phyloP scores from a whole-genome alignment of 2,329 filamentous ascomycete genomes.

The Eutypa lata region DNA sequence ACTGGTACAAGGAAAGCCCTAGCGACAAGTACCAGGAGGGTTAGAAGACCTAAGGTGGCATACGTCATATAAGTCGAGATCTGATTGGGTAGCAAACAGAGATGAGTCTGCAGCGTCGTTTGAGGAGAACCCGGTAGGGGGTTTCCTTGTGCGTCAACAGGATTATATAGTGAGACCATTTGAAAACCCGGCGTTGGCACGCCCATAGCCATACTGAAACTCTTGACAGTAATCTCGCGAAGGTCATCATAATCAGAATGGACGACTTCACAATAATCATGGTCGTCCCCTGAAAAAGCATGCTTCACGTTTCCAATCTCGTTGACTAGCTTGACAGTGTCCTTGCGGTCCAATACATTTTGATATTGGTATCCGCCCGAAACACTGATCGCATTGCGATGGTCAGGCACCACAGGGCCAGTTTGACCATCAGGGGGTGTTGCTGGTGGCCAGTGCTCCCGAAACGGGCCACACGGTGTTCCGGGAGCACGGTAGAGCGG shows the following conservation, averaged over 20 bases:
- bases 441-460: constrained; percentile 78
- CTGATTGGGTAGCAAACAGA: constrained; percentile 89
- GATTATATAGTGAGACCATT: constrained; percentile 89
- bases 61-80: constrained; percentile 82
- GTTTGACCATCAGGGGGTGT: constrained; percentile 58
- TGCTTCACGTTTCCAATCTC: constrained; percentile 79
- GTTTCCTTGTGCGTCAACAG: constrained; percentile 61
- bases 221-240: constrained; percentile 91
- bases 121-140: constrained; percentile 41
- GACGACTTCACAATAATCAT: constrained; percentile 91
- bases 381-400: constrained; percentile 76
- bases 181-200: constrained; percentile 83
- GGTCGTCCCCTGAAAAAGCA: constrained; percentile 93
- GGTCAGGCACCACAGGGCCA: constrained; percentile 54
- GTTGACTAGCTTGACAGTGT: constrained; percentile 73
- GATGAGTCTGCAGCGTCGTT: constrained; percentile 76
- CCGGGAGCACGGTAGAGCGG: constrained; percentile 79
- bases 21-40: constrained; percentile 46
- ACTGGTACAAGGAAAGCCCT: constrained; percentile 57
- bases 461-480: constrained; percentile 81
- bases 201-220: constrained; percentile 94
- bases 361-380: constrained; percentile 89
- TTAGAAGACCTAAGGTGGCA: constrained; percentile 56
- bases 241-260: constrained; percentile 69
- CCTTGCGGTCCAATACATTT: constrained; percentile 77